Evolutionary conservation across 2,329 filamentous ascomycete species (phyloP).

Genomic region (Beauveria rudraprayagi): DNA sequence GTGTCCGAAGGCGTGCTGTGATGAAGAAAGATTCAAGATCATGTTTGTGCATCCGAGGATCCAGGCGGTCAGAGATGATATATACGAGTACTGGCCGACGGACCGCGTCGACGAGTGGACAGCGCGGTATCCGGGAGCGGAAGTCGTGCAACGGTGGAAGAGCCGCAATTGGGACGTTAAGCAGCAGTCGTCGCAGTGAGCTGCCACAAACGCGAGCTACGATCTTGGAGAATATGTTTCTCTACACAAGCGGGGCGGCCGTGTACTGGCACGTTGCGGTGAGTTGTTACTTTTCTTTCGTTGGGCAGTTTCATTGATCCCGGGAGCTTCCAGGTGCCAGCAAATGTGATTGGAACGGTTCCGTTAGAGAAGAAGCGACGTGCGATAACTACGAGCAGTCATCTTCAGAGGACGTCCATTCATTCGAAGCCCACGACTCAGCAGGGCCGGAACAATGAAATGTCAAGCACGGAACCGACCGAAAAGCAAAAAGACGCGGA

Average conservation of each 20-base stretch:
- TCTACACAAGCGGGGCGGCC: background rate
- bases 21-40: background rate
- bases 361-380: too few species aligned
- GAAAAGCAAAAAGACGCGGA: too few species aligned
- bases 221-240: background rate
- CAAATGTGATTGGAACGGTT: too few species aligned
- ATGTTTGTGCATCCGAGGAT: background rate
- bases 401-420: too few species aligned
- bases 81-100: background rate
- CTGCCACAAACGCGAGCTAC: background rate
- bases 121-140: background rate
- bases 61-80: background rate
- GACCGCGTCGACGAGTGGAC: background rate
- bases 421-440: too few species aligned
- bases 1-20: background rate
- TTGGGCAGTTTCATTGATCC: too few species aligned
- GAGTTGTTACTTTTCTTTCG: background rate
- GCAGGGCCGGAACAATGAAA: too few species aligned
- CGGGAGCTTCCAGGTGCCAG: too few species aligned
- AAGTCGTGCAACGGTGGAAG: background rate
- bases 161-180: background rate
- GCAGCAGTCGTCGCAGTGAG: background rate
- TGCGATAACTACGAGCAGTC: too few species aligned
- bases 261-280: background rate
- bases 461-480: too few species aligned